These are phyloP conservation scores for Rhododendron ovatum DNA, from an alignment of 148 eudicot species.

Conservation along the genomic window DNA sequence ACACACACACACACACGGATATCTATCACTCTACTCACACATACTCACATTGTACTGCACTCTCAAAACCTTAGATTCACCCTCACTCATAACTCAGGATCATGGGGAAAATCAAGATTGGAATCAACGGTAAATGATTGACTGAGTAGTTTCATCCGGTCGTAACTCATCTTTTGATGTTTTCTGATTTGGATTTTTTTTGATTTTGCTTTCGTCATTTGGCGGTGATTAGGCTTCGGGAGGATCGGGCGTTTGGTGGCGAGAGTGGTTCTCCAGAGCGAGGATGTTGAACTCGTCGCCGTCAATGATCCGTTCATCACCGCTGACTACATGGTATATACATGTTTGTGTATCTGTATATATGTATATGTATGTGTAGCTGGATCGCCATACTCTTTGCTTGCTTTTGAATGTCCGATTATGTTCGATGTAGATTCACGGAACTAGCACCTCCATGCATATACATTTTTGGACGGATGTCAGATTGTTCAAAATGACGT, in stretches of 20 bases:
- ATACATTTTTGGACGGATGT: background rate
- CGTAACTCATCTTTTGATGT: too few species aligned
- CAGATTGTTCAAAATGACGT: too few species aligned
- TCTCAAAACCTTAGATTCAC: background rate
- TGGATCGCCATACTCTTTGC: background rate
- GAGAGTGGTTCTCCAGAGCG: slow-evolving; percentile 56
- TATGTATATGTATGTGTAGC: background rate
- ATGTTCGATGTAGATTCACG: background rate
- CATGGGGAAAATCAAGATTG: slow-evolving; percentile 57
- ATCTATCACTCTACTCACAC: background rate
- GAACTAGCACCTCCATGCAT: background rate
- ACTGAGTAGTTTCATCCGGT: background rate
- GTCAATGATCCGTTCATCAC: slow-evolving; percentile 67
- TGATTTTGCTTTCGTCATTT: background rate
- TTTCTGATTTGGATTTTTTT: background rate
- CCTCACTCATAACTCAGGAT: background rate
- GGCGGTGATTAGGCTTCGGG: slow-evolving; percentile 42
- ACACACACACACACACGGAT: too few species aligned
- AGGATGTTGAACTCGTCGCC: slow-evolving; percentile 65
- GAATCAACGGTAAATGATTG: slow-evolving; percentile 45
- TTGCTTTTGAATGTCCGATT: background rate
- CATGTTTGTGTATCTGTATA: too few species aligned
- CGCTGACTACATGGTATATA: slow-evolving; percentile 62
- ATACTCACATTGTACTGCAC: too few species aligned
- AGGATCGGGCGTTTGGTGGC: slow-evolving; percentile 73